Percentiles rank a stretch among this genome's conserved stretches.
Evolutionary conservation across 2,329 filamentous ascomycete species (phyloP).

Genomic region (Aaosphaeria pasadenensis): DNA sequence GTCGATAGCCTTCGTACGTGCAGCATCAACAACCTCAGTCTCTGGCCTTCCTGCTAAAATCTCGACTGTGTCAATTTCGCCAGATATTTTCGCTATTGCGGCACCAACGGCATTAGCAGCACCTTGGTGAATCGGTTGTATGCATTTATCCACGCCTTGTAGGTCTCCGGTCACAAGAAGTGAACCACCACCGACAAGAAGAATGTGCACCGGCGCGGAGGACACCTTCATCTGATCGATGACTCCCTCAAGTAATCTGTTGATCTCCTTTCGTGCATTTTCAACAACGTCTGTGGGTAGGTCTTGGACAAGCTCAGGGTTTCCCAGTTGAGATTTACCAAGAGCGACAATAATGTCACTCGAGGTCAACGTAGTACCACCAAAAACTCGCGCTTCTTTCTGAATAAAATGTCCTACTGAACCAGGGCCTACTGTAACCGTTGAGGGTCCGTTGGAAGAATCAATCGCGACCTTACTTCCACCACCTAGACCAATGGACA

Average conservation of each 20-base stretch:
- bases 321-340: not conserved
- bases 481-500: constrained; percentile 57
- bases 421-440: not conserved
- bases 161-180: not conserved
- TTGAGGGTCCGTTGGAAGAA: not conserved
- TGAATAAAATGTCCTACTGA: not conserved
- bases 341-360: not conserved
- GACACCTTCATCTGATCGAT: not conserved
- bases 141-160: not conserved
- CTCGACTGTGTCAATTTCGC: not conserved
- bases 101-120: not conserved
- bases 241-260: not conserved
- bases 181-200: not conserved
- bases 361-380: not conserved
- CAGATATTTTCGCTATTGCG: not conserved
- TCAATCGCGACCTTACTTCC: constrained; percentile 37
- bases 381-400: not conserved
- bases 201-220: not conserved
- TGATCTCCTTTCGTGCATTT: not conserved
- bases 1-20: not conserved
- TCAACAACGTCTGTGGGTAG: not conserved
- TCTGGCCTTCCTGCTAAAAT: not conserved
- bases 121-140: not conserved
- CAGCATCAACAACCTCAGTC: not conserved
- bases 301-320: not conserved